These are phyloP conservation scores for Podospora appendiculata DNA, from an alignment of 495 filamentous ascomycete genomes.

Conservation along the genomic window DNA sequence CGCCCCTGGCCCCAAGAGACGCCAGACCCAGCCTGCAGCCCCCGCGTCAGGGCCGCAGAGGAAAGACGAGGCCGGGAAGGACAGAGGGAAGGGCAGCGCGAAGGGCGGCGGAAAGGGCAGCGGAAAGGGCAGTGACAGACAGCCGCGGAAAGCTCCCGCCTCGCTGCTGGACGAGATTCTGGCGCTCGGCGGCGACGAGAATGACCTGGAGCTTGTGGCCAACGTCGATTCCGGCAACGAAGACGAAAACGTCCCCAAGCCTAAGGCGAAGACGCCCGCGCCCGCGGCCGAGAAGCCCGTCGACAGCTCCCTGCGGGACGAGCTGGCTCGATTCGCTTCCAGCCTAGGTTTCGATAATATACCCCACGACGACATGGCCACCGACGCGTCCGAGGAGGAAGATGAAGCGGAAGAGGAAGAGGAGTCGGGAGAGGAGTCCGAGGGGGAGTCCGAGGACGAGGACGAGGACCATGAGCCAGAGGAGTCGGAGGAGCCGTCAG, in stretches of 20 bases:
- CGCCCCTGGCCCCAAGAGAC: conserved; percentile 42
- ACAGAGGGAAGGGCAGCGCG: not conserved
- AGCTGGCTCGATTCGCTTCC: conserved; percentile 36
- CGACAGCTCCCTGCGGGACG: conserved; percentile 30
- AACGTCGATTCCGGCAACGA: conserved; percentile 57
- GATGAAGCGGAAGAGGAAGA: conserved; percentile 20
- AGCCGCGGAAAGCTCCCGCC: too few species aligned
- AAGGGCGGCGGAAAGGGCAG: conserved; percentile 15
- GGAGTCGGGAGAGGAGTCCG: conserved; percentile 11
- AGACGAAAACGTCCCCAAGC: conserved; percentile 30
- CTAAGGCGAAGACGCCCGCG: too few species aligned
- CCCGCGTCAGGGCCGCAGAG: conserved; percentile 18
- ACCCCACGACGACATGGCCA: conserved; percentile 21
- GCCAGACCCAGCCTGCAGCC: conserved; percentile 22
- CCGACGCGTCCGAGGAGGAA: conserved; percentile 21
- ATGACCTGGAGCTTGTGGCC: conserved; percentile 61
- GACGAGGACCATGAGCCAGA: conserved; percentile 15
- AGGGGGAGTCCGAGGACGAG: conserved; percentile 8
- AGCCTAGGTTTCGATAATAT: conserved; percentile 40
- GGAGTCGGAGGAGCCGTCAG: conserved; percentile 14
- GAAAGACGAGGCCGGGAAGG: not conserved
- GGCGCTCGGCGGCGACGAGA: conserved; percentile 69
- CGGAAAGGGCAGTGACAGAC: conserved; percentile 10
- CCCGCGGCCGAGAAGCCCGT: conserved; percentile 13
- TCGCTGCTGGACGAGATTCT: conserved; percentile 61